Conservation (phyloP, 73 alveolate species). For the Stentor coeruleus region DNA sequence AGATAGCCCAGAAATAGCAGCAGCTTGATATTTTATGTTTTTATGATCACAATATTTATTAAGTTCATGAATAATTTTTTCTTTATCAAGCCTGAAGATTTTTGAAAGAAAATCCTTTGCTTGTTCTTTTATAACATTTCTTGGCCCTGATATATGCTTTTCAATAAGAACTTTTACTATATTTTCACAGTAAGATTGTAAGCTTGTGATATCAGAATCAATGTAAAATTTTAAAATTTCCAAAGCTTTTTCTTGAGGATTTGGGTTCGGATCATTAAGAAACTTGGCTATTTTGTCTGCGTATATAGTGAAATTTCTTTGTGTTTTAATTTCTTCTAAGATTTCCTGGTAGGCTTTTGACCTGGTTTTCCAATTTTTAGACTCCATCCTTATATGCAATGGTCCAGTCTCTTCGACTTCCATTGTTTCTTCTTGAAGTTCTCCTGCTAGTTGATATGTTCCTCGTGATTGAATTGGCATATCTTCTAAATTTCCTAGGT, state of each 20-base stretch:
- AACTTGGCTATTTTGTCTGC: background rate
- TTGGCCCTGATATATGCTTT: background rate
- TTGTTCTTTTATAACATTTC: background rate
- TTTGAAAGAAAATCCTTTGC: background rate
- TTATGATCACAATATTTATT: background rate
- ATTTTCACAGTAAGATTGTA: background rate
- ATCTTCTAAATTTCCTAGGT: background rate
- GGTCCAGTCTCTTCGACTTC: conserved; percentile 17
- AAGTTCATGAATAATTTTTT: background rate
- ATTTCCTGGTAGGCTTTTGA: background rate
- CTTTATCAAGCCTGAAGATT: conserved; percentile 1
- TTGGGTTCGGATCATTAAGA: background rate
- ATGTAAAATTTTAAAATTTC: background rate
- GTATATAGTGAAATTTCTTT: background rate
- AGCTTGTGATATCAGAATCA: background rate
- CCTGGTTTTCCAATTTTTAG: background rate
- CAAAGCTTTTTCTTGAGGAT: conserved; percentile 1
- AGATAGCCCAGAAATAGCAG: conserved; percentile 22
- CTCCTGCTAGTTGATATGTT: conserved; percentile 11
- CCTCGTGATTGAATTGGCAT: background rate
- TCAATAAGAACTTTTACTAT: background rate
- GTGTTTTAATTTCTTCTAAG: background rate
- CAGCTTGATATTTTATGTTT: background rate
- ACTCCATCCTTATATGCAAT: background rate
- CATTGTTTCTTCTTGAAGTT: background rate